These are phyloP conservation scores for Kurtzmaniella cleridarum DNA, from an alignment of 805 yeast species.

Conservation along the genomic window DNA sequence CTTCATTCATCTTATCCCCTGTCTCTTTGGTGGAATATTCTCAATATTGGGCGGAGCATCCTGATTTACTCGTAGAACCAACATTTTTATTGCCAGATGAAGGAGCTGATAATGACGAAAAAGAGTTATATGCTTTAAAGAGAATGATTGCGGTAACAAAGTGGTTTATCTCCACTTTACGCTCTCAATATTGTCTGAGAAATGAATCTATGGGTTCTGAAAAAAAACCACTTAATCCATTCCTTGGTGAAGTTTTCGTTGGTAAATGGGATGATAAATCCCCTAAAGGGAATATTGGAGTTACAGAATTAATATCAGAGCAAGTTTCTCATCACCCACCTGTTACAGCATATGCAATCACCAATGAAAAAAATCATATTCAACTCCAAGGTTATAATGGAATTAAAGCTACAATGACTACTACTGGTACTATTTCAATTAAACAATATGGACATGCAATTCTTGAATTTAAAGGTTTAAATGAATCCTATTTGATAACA, in stretches of 20 bases:
- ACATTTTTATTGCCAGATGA: slow-evolving; percentile 42
- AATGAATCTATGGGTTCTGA: slow-evolving; percentile 91
- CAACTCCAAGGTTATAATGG: slow-evolving; percentile 85
- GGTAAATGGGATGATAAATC: slow-evolving; percentile 75
- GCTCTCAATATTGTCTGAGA: slow-evolving; percentile 91
- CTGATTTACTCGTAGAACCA: slow-evolving; percentile 76
- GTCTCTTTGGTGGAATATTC: slow-evolving; percentile 87
- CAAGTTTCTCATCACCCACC: slow-evolving; percentile 99
- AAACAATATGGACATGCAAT: slow-evolving; percentile 92
- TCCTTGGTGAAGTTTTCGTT: slow-evolving; percentile 88
- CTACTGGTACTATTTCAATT: slow-evolving; percentile 71
- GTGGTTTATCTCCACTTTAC: slow-evolving; percentile 88
- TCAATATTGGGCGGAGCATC: slow-evolving; percentile 94
- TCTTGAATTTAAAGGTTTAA: slow-evolving; percentile 53
- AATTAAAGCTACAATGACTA: slow-evolving; percentile 75
- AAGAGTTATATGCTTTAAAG: slow-evolving; percentile 44
- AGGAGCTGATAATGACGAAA: slow-evolving; percentile 27
- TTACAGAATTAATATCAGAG: slow-evolving; percentile 74
- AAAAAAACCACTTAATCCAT: slow-evolving; percentile 95
- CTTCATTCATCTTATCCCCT: slow-evolving; percentile 92
- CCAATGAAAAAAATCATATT: slow-evolving; percentile 66
- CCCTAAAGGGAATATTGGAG: slow-evolving; percentile 53
- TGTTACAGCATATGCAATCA: slow-evolving; percentile 83
- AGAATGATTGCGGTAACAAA: slow-evolving; percentile 77
- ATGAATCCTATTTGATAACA: slow-evolving; percentile 74